Percentiles rank a stretch among this genome's conserved stretches.
Evolutionary conservation across 352 stramenopile species (phyloP).

Genomic region (Globisporangium paddicum): DNA sequence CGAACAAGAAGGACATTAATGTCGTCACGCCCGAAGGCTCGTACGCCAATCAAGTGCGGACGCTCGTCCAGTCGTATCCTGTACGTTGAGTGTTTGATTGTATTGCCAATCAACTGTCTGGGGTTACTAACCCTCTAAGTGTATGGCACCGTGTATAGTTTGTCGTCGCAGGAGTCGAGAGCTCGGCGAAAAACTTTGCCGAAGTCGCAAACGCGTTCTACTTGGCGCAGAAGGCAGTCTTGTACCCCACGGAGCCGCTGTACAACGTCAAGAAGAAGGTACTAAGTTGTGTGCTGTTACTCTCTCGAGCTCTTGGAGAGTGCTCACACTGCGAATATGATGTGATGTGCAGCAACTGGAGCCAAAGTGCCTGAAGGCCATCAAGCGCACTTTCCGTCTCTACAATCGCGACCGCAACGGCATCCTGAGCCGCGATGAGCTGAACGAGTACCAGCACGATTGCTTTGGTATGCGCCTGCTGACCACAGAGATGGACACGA

Average conservation of each 20-base stretch:
- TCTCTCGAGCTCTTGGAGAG: neutral
- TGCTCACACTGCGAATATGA: neutral
- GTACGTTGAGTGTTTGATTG: slow-evolving; percentile 24
- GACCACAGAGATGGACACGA: slow-evolving; percentile 77
- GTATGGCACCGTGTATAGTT: slow-evolving; percentile 33
- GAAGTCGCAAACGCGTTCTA: slow-evolving; percentile 87
- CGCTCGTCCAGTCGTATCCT: slow-evolving; percentile 69
- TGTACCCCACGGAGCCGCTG: slow-evolving; percentile 85
- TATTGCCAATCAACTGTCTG: too few relatives aligned
- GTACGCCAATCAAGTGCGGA: slow-evolving; percentile 67
- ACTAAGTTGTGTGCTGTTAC: slow-evolving; percentile 6
- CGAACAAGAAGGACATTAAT: slow-evolving; percentile 87
- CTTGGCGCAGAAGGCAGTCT: slow-evolving; percentile 84
- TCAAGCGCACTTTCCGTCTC: slow-evolving; percentile 84
- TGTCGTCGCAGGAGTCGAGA: slow-evolving; percentile 78
- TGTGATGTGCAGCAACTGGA: slow-evolving; percentile 48
- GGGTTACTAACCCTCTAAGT: neutral
- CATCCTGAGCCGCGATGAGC: slow-evolving; percentile 76
- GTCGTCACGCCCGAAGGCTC: slow-evolving; percentile 51
- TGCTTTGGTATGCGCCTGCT: slow-evolving; percentile 84
- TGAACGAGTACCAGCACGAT: slow-evolving; percentile 88
- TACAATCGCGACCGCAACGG: slow-evolving; percentile 82
- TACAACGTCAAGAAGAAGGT: slow-evolving; percentile 85
- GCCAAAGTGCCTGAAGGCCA: slow-evolving; percentile 76
- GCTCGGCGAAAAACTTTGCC: slow-evolving; percentile 86